phyloP scores from a whole-genome alignment of 805 yeast species.

The Monosporozyma unispora region DNA sequence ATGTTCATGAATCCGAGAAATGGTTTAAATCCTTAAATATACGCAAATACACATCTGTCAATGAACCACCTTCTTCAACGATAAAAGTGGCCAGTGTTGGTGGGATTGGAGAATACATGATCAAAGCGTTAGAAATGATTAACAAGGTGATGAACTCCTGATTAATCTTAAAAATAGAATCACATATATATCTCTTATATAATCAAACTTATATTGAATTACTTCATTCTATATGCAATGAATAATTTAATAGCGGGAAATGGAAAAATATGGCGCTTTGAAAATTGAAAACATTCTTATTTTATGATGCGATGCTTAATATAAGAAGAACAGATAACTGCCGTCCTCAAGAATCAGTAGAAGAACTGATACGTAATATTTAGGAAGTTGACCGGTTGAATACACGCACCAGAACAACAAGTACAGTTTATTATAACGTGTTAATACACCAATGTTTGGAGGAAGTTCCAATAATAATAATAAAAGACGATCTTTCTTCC shows the following conservation, averaged over 20 bases:
- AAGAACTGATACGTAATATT: background rate
- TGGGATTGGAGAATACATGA: slow-evolving; percentile 27
- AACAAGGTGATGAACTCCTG: slow-evolving; percentile 8
- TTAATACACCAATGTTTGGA: slow-evolving; percentile 11
- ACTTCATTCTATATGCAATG: background rate
- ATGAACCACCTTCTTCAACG: slow-evolving; percentile 26
- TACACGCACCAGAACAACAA: background rate
- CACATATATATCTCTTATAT: background rate
- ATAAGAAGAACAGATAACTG: background rate
- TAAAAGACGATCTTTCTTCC: slow-evolving; percentile 17
- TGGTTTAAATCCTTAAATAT: slow-evolving; percentile 26
- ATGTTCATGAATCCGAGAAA: slow-evolving; percentile 26
- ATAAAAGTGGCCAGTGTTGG: slow-evolving; percentile 26
- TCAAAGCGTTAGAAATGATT: slow-evolving; percentile 21
- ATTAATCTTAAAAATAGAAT: background rate
- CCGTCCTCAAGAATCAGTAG: background rate
- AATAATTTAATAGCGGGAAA: background rate
- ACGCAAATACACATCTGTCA: slow-evolving; percentile 14
- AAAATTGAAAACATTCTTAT: background rate
- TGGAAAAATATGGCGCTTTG: background rate
- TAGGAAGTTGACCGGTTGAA: background rate
- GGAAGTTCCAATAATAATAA: slow-evolving; percentile 8
- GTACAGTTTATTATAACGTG: background rate
- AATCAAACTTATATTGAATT: background rate
- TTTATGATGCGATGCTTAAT: background rate